Base-by-base conservation (phyloP, 1,284 basidiomycete species). In the Tetrapyrgos nigripes region DNA sequence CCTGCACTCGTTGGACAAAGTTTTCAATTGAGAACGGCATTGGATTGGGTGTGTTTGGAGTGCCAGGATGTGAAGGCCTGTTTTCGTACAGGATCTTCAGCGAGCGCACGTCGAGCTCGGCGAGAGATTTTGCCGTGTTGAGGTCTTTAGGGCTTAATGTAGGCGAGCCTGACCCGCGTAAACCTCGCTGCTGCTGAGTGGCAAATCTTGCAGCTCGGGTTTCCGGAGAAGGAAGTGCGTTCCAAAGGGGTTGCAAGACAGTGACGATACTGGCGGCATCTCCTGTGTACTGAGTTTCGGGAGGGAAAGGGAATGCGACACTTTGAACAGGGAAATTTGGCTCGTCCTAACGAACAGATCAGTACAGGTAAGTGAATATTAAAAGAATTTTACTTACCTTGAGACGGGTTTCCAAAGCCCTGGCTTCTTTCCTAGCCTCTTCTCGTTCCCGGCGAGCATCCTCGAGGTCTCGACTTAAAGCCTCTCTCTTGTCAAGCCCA, bases 51-150 rank as follows among this genome's bases (percentile, higher is more conserved):
- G 33, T 24, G 26, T 19, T 64, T 3, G 79, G 77, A 21, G 74
- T 78, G 29, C 73, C 69, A 2, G 77, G 70, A 66, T 72, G 72
- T 64, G 61, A 71, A 59, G 62, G 67, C 54, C 70, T 73, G 66
- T 73, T 65, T 64, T 87, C 87, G 65, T 93, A 93, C 8, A 93
- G 76, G 3, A 83, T 75, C 71, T 92, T 93, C 69, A 93, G 84
- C 10, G 89, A 81, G 17, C 91, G 88, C 8, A 93, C 86, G 67
- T 93, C 92, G 66, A 92, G 80, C 55, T 93, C 91, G 23, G 91
- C 91, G 24, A 93, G 78, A 1, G 91, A 92, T 40, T 75, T 73
- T 17, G 76, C 69, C 6, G 72, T 45, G 47, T 71, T 66, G 29
- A 69, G 68, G 4, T 73, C 17, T 73, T 63, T 33, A 11, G 48